These are phyloP conservation scores for Diplodia sapinea DNA, from an alignment of 2,329 filamentous ascomycete species.

Conservation along the genomic window DNA sequence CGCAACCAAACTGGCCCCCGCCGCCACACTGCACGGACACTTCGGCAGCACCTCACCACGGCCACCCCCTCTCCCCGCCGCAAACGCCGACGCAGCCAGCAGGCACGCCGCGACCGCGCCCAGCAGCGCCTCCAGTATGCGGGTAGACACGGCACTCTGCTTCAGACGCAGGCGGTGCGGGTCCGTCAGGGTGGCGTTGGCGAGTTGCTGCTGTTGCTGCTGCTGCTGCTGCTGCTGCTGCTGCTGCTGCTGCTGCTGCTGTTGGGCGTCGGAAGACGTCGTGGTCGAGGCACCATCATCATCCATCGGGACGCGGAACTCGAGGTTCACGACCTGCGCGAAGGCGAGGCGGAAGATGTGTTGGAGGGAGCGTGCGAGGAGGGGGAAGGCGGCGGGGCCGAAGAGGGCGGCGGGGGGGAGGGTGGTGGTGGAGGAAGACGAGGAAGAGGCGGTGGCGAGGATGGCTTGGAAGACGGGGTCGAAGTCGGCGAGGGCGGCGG, in stretches of 20 bases:
- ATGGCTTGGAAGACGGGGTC: slow-evolving; percentile 10
- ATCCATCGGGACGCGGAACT: background rate
- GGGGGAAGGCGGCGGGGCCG: background rate
- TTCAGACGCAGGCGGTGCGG: background rate
- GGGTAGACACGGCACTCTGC: background rate
- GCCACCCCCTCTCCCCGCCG: too few relatives aligned
- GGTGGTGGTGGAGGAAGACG: background rate
- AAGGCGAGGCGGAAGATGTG: slow-evolving; percentile 2
- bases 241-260: background rate
- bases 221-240: too few relatives aligned
- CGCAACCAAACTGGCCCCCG: background rate
- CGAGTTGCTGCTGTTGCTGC: too few relatives aligned
- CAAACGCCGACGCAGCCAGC: background rate
- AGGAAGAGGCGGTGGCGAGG: background rate
- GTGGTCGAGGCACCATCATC: too few relatives aligned
- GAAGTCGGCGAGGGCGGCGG: too few relatives aligned
- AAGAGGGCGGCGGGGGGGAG: background rate
- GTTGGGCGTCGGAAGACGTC: too few relatives aligned
- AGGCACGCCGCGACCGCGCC: background rate
- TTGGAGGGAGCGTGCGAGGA: background rate
- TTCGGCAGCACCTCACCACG: background rate
- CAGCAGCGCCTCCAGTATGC: background rate
- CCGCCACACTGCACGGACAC: background rate
- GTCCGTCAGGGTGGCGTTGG: slow-evolving; percentile 1
- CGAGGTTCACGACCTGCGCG: slow-evolving; percentile 3